phyloP scores from a whole-genome alignment of 2,329 filamentous ascomycete species.

The Aspergillus texensis region DNA sequence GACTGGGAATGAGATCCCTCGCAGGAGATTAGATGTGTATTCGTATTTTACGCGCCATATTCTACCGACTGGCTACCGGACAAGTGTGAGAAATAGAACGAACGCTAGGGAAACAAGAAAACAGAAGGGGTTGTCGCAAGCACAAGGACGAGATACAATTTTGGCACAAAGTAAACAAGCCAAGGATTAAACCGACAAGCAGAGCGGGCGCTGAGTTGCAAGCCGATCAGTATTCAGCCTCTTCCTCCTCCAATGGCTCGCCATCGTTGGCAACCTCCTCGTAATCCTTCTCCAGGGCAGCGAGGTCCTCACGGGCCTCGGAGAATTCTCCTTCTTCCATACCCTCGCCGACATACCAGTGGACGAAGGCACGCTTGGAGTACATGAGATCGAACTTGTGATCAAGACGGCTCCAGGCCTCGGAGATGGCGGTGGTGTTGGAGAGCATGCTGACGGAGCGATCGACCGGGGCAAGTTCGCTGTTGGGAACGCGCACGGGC shows the following conservation, averaged over 20 bases:
- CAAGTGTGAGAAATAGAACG: slow-evolving; percentile 9
- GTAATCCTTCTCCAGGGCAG: slow-evolving; percentile 83
- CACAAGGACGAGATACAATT: slow-evolving; percentile 18
- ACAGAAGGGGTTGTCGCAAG: slow-evolving; percentile 30
- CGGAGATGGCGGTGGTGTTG: slow-evolving; percentile 68
- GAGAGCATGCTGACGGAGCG: slow-evolving; percentile 64
- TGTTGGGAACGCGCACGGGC: slow-evolving; percentile 55
- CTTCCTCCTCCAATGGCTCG: slow-evolving; percentile 64
- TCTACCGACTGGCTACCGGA: slow-evolving; percentile 11
- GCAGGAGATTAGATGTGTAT: slow-evolving; percentile 10
- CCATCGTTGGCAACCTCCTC: slow-evolving; percentile 78
- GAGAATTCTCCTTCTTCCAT: slow-evolving; percentile 93
- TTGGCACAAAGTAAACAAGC: slow-evolving; percentile 19
- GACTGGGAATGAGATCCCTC: neutral
- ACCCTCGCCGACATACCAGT: slow-evolving; percentile 81
- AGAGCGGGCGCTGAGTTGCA: neutral
- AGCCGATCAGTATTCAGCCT: slow-evolving; percentile 36
- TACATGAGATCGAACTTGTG: slow-evolving; percentile 74
- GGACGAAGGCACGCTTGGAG: slow-evolving; percentile 69
- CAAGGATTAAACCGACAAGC: slow-evolving; percentile 21
- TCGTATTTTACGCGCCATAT: slow-evolving; percentile 11
- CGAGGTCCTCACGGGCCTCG: slow-evolving; percentile 82
- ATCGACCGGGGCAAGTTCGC: slow-evolving; percentile 58
- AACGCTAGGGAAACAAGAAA: slow-evolving; percentile 23
- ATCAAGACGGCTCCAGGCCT: slow-evolving; percentile 66